Evolutionary conservation across 2,329 filamentous ascomycete species (phyloP).

Genomic region (Fusarium humuli): DNA sequence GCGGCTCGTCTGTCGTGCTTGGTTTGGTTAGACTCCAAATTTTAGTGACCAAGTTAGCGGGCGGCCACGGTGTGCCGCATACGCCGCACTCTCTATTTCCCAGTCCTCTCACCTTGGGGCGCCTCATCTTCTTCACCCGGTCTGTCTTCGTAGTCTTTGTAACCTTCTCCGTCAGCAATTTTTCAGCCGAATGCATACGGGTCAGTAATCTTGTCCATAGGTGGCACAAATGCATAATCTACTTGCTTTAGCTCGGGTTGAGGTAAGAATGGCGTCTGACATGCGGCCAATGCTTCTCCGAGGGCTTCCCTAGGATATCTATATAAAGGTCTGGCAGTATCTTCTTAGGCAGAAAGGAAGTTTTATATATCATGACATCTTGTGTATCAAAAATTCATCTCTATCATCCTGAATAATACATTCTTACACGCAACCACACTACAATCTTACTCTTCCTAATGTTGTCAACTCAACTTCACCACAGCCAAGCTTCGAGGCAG

Average conservation of each 20-base stretch:
- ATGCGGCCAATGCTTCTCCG: constrained; percentile 21
- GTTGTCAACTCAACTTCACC: constrained; percentile 46
- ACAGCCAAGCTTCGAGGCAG: constrained; percentile 41
- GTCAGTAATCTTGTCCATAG: constrained; percentile 16
- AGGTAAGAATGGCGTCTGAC: constrained; percentile 5
- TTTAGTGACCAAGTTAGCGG: constrained; percentile 1
- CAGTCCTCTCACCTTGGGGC: constrained; percentile 28
- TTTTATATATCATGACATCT: constrained; percentile 8
- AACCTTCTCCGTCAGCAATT: constrained; percentile 27
- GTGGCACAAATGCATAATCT: constrained; percentile 1
- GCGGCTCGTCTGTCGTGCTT: constrained; percentile 15
- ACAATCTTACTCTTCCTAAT: constrained; percentile 34
- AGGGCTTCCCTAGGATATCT: constrained; percentile 23
- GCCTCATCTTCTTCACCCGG: constrained; percentile 23
- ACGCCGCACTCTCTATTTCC: constrained; percentile 15
- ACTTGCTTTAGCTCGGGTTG: background rate
- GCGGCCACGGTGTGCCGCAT: constrained; percentile 23
- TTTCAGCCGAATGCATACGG: constrained; percentile 2
- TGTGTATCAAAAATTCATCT: constrained; percentile 15
- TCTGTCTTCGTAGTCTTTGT: constrained; percentile 42
- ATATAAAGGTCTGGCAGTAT: constrained; percentile 34
- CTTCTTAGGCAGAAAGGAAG: constrained; percentile 29
- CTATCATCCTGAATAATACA: background rate
- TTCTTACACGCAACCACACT: background rate
- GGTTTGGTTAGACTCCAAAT: constrained; percentile 8